Evolutionary conservation across 345 rosid species (phyloP).

Genomic region (Euphorbia lathyris): DNA sequence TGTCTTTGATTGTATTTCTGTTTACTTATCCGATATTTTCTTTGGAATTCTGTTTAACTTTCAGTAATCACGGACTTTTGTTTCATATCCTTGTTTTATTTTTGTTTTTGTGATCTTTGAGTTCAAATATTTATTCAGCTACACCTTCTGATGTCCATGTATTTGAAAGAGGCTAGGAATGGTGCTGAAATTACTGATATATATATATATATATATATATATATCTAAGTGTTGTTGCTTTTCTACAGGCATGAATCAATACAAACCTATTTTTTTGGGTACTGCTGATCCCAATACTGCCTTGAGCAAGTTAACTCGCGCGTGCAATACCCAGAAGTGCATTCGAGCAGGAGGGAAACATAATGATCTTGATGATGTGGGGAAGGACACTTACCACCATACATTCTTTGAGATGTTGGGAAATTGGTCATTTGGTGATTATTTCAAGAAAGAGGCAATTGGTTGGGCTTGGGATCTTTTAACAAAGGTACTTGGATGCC

Average conservation of each 20-base stretch:
- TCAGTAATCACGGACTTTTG: not conserved
- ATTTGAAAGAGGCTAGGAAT: not conserved
- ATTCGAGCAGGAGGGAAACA: slow-evolving; percentile 98
- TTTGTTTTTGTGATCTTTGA: not conserved
- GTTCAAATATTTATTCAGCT: not conserved
- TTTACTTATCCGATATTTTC: not conserved
- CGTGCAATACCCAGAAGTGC: slow-evolving; percentile 94
- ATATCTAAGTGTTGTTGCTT: not conserved
- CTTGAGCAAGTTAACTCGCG: slow-evolving; percentile 69
- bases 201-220: too few relatives aligned
- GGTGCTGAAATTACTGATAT: not conserved
- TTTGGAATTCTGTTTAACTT: not conserved
- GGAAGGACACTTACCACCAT: slow-evolving; percentile 96
- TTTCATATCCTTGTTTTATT: not conserved
- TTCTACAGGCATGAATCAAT: slow-evolving; percentile 87
- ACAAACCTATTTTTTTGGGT: slow-evolving; percentile 85
- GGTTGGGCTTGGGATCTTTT: slow-evolving; percentile 98
- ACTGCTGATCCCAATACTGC: slow-evolving; percentile 78
- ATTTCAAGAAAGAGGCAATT: slow-evolving; percentile 91
- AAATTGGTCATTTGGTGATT: slow-evolving; percentile 98
- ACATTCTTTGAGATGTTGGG: slow-evolving; percentile 99
- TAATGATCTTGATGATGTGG: slow-evolving; percentile 96
- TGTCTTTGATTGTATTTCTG: not conserved
- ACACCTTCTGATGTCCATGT: not conserved
- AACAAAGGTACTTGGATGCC: slow-evolving; percentile 44